Evolutionary conservation across 75 land plant species (phyloP).

Genomic region (Larix kaempferi): DNA sequence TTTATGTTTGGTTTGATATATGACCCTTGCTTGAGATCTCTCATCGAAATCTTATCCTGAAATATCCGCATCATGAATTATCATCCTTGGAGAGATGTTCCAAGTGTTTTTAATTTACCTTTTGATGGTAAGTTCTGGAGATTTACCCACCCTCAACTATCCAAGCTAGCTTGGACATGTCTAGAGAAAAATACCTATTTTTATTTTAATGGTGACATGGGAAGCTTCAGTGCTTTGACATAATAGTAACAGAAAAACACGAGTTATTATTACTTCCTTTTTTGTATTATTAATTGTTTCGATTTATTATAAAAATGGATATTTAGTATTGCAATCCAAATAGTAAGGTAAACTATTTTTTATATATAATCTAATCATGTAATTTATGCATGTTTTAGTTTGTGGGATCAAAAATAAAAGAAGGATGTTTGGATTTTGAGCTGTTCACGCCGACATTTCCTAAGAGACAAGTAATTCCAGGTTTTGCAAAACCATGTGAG

Average conservation of each 20-base stretch:
- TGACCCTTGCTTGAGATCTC: too few species aligned
- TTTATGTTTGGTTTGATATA: too few species aligned
- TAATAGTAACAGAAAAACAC: neutral
- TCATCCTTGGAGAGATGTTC: neutral
- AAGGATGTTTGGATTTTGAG: conserved; percentile 58
- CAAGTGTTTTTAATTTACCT: neutral
- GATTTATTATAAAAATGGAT: too few species aligned
- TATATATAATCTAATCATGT: too few species aligned
- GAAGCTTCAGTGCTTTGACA: neutral
- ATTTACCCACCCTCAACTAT: neutral
- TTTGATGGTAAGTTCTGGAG: neutral
- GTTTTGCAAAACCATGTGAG: conserved; percentile 21
- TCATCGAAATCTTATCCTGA: too few species aligned
- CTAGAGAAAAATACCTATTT: neutral
- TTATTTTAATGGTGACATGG: neutral
- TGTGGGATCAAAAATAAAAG: conserved; percentile 64
- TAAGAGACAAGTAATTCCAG: conserved; percentile 50
- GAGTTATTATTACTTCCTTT: neutral
- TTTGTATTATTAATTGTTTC: neutral
- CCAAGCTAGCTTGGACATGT: conserved; percentile 2
- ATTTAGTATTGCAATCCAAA: neutral
- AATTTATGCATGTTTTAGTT: conserved; percentile 33
- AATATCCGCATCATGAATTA: neutral
- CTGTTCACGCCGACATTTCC: conserved; percentile 52
- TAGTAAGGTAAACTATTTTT: neutral